Base-by-base conservation (phyloP, 495 filamentous ascomycete genomes). In the Penicillium manginii region DNA sequence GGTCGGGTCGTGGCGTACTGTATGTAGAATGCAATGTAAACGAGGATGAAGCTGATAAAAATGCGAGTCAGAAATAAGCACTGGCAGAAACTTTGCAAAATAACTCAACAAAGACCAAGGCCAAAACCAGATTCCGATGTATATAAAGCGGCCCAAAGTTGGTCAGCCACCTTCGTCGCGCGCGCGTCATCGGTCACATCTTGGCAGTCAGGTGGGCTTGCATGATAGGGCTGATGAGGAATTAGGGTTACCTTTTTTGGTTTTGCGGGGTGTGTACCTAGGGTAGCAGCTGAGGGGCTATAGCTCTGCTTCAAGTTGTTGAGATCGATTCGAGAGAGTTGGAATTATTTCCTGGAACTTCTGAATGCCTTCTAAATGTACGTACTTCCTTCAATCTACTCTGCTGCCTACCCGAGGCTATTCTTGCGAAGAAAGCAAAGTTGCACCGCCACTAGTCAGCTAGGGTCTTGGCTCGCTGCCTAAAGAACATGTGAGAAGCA, bases 151-250 rank as follows among this genome's bases (percentile, higher is more conserved):
- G 53, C 35, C 56, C 47, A 52, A 46, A 48, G 55, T 40, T 37
- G 53, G 18, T 48, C 59, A 67, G 66, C 66, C 66, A 69, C 63
- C 47, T 52, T 50, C 64, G 63, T 68, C 53, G 63, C 55, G 40
- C 42, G 51, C 32, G 60, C 66, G 67, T 69, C 67, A 69, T 67
- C 54, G 54, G 60, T 62, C 58, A 53, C 55, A 59, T 35, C 47
- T 56, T 52, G 59, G 54, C 54, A 51, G 43, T 57, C 55, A 57
- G 35, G 46, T 47, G 51, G 51, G 43, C 54, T 37, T 52, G 37
- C 51, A 55, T n/a, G 19, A 22, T 58, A 58, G 58, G 61, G 61
- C 57, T 60, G 61, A 60, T 43, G 60, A 49, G 40, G 50, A n/a
- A 43, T 45, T 47, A 47, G 45, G 45, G 45, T 42, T 55, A 29